Conservation (phyloP, 305 asterid species). For the Fraxinus baroniana region DNA sequence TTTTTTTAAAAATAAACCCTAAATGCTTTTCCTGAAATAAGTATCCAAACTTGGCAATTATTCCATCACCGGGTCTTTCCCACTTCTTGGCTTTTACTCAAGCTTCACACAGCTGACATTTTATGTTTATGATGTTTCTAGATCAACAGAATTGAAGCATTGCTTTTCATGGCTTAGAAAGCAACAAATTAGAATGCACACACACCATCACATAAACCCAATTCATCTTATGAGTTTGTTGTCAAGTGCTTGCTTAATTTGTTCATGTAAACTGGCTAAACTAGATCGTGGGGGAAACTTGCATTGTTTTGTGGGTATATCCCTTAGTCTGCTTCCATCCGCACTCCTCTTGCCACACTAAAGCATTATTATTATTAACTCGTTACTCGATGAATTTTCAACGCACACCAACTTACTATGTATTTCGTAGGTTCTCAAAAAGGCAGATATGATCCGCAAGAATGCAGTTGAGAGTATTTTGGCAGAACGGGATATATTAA, state of each 20-base stretch:
- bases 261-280: background rate
- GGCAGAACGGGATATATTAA: slow-evolving; percentile 97
- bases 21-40: background rate
- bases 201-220: background rate
- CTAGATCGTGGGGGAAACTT: background rate
- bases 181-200: background rate
- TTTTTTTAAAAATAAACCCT: background rate
- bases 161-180: background rate
- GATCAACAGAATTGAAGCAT: background rate
- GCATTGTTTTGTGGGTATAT: background rate
- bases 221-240: background rate
- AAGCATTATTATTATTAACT: background rate
- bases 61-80: background rate
- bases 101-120: background rate
- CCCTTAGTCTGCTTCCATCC: background rate
- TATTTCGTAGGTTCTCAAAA: slow-evolving; percentile 77
- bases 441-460: slow-evolving; percentile 99
- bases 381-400: background rate
- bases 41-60: background rate
- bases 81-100: background rate
- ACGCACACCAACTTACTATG: background rate
- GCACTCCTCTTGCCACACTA: background rate
- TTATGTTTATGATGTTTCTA: background rate
- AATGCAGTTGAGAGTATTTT: slow-evolving; percentile 99
- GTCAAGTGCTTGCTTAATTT: background rate